A percentile compares a stretch with the other conserved stretches of the same genome.
Conservation (phyloP, 106 monocot species). For the Acanthochlamys bracteata region DNA sequence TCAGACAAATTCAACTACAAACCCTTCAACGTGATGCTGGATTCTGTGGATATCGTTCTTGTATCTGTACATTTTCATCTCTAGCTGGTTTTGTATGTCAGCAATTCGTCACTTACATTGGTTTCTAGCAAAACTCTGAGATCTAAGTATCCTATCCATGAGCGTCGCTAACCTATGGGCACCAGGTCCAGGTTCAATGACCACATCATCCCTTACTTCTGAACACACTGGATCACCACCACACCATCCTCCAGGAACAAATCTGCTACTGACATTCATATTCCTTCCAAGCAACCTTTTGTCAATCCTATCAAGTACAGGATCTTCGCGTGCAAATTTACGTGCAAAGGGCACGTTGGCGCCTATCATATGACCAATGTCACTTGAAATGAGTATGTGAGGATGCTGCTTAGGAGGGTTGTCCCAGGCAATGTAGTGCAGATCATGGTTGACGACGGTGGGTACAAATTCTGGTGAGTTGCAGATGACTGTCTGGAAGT, state of each 20-base stretch:
- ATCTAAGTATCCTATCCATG: conserved; percentile 39
- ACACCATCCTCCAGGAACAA: conserved; percentile 65
- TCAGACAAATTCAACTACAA: too few relatives aligned
- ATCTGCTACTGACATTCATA: not conserved
- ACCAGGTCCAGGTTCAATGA: conserved; percentile 41
- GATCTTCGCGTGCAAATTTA: conserved; percentile 47
- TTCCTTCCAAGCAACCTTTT: conserved; percentile 34
- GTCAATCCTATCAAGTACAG: conserved; percentile 56
- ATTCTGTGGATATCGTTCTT: not conserved
- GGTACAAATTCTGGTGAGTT: conserved; percentile 30
- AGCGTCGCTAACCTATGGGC: conserved; percentile 30
- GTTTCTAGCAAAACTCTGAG: conserved; percentile 20
- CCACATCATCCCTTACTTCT: conserved; percentile 16
- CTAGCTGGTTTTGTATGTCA: not conserved
- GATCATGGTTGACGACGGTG: conserved; percentile 43
- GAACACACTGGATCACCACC: conserved; percentile 24
- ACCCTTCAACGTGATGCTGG: not conserved
- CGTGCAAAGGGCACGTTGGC: conserved; percentile 76
- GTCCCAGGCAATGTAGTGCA: conserved; percentile 59
- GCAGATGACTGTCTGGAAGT: conserved; percentile 36
- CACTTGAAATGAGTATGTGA: conserved; percentile 26
- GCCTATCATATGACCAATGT: conserved; percentile 34
- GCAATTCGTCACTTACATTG: conserved; percentile 33
- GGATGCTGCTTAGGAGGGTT: conserved; percentile 79
- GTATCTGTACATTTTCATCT: not conserved